These are phyloP conservation scores for Herpetomonas samuelpessoai DNA, from an alignment of 208 protist species.

Conservation along the genomic window DNA sequence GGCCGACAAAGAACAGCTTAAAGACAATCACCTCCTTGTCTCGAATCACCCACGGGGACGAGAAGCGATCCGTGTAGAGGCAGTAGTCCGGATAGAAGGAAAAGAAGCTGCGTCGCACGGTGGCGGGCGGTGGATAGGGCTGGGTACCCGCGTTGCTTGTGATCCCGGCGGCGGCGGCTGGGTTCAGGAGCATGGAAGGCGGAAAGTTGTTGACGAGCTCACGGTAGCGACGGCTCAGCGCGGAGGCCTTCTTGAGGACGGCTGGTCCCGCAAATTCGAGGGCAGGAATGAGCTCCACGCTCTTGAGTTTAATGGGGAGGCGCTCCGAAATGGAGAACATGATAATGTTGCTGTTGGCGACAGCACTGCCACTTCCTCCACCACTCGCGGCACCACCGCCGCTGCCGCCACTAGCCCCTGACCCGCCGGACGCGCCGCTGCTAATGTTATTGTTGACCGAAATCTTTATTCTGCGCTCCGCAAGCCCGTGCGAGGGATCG, in stretches of 20 bases:
- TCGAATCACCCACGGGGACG: slow-evolving; percentile 64
- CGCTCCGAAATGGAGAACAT: slow-evolving; percentile 50
- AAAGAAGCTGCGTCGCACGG: neutral
- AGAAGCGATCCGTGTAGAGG: slow-evolving; percentile 34
- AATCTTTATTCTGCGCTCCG: neutral
- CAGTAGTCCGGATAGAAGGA: slow-evolving; percentile 74
- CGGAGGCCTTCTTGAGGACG: slow-evolving; percentile 65
- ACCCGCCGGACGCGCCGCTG: neutral
- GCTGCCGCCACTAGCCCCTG: slow-evolving; percentile 5
- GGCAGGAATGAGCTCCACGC: slow-evolving; percentile 62
- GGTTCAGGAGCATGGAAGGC: slow-evolving; percentile 55
- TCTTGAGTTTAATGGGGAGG: slow-evolving; percentile 42
- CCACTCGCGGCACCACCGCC: slow-evolving; percentile 11
- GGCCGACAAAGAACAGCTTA: slow-evolving; percentile 53
- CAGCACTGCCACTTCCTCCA: slow-evolving; percentile 24
- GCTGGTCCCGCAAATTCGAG: slow-evolving; percentile 64
- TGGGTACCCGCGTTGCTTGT: neutral
- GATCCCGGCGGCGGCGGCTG: slow-evolving; percentile 14
- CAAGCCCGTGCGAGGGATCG: no score
- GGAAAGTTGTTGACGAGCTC: slow-evolving; percentile 68
- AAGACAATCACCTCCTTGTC: slow-evolving; percentile 51
- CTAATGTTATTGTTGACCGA: slow-evolving; percentile 1
- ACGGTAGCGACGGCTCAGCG: slow-evolving; percentile 56
- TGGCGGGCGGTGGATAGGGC: neutral
- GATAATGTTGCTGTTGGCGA: slow-evolving; percentile 24